These are phyloP conservation scores for Quercus tomentella DNA, from an alignment of 331 rosid species.

Conservation along the genomic window DNA sequence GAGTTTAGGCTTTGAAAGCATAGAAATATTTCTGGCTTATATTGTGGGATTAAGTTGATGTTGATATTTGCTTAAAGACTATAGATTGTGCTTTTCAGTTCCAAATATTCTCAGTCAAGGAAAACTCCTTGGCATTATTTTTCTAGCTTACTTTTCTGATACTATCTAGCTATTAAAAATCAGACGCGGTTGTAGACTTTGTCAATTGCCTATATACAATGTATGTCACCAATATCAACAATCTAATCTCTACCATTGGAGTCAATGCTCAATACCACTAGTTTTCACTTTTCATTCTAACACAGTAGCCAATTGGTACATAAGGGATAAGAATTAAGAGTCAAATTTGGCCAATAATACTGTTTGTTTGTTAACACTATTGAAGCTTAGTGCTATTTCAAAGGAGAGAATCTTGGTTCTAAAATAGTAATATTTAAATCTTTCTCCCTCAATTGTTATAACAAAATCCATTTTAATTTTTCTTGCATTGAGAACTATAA, in stretches of 20 bases:
- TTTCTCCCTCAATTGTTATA: no score
- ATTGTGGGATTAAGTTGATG: neutral
- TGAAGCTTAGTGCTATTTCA: no score
- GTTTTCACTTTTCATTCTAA: neutral
- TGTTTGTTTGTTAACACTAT: no score
- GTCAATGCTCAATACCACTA: neutral
- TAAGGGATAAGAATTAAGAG: no score
- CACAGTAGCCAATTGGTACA: neutral
- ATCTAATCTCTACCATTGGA: neutral
- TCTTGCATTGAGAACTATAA: no score
- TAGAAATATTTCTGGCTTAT: neutral
- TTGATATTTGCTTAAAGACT: neutral
- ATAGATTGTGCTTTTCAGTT: neutral
- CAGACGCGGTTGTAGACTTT: neutral
- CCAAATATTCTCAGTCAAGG: neutral
- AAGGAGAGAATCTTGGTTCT: no score
- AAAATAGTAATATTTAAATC: no score
- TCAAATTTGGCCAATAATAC: neutral
- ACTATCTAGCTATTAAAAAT: neutral
- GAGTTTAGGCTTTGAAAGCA: neutral
- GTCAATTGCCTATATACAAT: neutral
- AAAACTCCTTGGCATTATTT: neutral
- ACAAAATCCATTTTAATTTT: no score
- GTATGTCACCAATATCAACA: neutral
- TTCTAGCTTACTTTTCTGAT: neutral